Evolutionary conservation across 768 basidiomycete species (phyloP).

Genomic region (Agrocybe pediades): DNA sequence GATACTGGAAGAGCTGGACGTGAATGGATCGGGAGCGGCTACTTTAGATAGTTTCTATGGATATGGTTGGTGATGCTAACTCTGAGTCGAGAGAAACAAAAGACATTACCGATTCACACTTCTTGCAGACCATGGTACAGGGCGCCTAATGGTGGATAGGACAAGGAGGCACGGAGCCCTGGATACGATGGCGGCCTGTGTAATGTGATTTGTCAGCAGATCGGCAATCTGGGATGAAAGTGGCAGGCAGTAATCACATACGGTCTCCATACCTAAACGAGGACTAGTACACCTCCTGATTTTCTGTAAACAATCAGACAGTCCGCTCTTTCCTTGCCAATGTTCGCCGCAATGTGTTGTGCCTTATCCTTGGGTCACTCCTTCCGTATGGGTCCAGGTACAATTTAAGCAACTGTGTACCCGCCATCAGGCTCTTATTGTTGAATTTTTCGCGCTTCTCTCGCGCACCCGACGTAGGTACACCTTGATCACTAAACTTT

Average conservation of each 20-base stretch:
- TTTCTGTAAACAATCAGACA: conserved; percentile 35
- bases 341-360: conserved; percentile 18
- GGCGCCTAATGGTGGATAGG: conserved; percentile 26
- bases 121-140: conserved; percentile 79
- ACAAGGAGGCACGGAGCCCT: conserved; percentile 12
- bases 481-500: conserved; percentile 39
- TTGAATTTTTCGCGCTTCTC: conserved; percentile 37
- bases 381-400: conserved; percentile 35
- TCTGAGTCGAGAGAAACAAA: conserved; percentile 19
- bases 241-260: too few species aligned
- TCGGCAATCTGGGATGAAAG: conserved; percentile 25
- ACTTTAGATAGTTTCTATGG: conserved; percentile 87
- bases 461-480: conserved; percentile 34
- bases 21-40: conserved; percentile 88
- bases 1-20: conserved; percentile 68
- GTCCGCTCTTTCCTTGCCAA: conserved; percentile 34
- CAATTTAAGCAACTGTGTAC: conserved; percentile 41
- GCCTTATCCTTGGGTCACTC: conserved; percentile 36
- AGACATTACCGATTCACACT: conserved; percentile 71
- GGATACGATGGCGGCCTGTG: conserved; percentile 15
- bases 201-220: conserved; percentile 38
- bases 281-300: conserved; percentile 30
- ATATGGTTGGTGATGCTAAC: conserved; percentile 20
- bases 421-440: conserved; percentile 54
- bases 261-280: conserved; percentile 17